These are phyloP conservation scores for Cetraspora pellucida DNA, from an alignment of 192 early-diverging fungal genomes.

Conservation along the genomic window DNA sequence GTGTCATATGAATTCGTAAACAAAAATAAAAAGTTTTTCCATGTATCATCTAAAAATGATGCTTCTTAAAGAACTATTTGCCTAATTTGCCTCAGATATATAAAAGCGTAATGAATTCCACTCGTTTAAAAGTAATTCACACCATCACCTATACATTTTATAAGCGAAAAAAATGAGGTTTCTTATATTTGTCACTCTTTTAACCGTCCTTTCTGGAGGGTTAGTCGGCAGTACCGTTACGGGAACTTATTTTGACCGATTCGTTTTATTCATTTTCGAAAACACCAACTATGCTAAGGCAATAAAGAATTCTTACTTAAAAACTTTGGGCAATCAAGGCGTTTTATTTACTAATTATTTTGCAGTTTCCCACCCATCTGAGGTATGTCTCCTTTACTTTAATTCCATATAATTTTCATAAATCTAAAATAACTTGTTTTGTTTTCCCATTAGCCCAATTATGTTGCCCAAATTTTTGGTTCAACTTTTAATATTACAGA, in stretches of 20 bases:
- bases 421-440: too few species aligned
- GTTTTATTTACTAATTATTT: conserved; percentile 19
- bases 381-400: not conserved
- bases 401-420: too few species aligned
- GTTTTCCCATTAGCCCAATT: not conserved
- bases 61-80: too few species aligned
- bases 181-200: not conserved
- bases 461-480: conserved; percentile 30
- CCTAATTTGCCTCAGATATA: too few species aligned
- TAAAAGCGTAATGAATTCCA: too few species aligned
- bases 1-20: too few species aligned
- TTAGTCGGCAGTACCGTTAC: not conserved
- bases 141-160: too few species aligned
- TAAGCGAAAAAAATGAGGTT: not conserved
- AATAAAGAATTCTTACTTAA: not conserved
- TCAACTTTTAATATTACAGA: conserved; percentile 28
- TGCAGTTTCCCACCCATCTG: conserved; percentile 19
- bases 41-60: too few species aligned
- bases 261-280: conserved; percentile 30
- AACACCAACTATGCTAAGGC: conserved; percentile 11
- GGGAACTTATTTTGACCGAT: conserved; percentile 30
- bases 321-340: not conserved
- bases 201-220: not conserved
- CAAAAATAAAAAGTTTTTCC: too few species aligned
- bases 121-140: too few species aligned